A percentile compares a stretch with the other conserved stretches of the same genome.
Evolutionary conservation across 2,329 filamentous ascomycete genomes (phyloP).

Genomic region (Beauveria varroae): DNA sequence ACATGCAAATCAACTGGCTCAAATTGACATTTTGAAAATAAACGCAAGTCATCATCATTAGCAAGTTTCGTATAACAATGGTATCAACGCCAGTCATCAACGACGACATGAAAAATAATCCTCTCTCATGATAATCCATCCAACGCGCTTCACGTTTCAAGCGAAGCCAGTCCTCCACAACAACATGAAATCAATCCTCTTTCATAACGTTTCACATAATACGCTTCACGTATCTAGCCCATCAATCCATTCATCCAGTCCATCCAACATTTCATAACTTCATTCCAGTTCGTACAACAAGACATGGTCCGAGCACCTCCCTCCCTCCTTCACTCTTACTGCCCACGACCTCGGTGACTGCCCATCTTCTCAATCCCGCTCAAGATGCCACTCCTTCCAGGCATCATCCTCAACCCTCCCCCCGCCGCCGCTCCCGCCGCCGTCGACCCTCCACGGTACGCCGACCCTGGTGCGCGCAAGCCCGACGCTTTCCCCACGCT

Average conservation of each 20-base stretch:
- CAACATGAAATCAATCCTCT: neutral
- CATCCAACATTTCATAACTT: neutral
- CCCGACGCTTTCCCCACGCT: constrained; percentile 50
- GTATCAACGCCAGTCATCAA: neutral
- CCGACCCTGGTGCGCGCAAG: constrained; percentile 52
- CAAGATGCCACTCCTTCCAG: constrained; percentile 59
- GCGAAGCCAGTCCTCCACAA: too few species aligned
- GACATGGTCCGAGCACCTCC: too few species aligned
- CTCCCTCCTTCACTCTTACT: neutral
- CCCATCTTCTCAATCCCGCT: constrained; percentile 86
- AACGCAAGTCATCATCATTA: neutral
- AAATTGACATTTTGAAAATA: too few species aligned
- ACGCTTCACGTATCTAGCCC: neutral
- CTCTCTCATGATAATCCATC: too few species aligned
- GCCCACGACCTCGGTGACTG: constrained; percentile 41
- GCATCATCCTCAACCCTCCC: constrained; percentile 35
- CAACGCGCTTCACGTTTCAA: too few species aligned
- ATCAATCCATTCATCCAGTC: neutral
- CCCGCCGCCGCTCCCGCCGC: constrained; percentile 22
- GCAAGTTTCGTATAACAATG: neutral
- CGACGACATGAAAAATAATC: neutral
- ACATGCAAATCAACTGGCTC: too few species aligned
- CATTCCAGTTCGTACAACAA: too few species aligned
- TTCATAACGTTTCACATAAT: neutral
- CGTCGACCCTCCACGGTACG: constrained; percentile 25